A percentile compares a stretch with the other conserved stretches of the same genome.
phyloP scores from a whole-genome alignment of 108 stramenopile genomes.

The Mayamaea pseudoterrestris region DNA sequence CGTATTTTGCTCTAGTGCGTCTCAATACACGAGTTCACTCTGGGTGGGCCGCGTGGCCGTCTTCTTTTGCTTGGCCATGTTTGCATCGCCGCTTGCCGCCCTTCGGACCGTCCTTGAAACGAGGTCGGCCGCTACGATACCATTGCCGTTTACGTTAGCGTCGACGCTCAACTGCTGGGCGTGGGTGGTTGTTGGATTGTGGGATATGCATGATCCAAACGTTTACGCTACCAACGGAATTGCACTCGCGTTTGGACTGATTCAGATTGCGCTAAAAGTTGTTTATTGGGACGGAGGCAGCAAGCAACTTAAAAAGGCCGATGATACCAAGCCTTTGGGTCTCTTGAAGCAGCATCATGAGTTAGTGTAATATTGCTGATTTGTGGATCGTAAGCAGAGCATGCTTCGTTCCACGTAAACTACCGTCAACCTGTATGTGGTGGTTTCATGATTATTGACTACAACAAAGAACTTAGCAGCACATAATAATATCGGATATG shows the following conservation, averaged over 20 bases:
- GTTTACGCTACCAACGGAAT: slow-evolving; percentile 66
- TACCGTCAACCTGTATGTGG: too few relatives aligned
- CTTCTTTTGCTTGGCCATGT: slow-evolving; percentile 48
- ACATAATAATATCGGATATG: too few relatives aligned
- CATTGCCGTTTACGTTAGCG: slow-evolving; percentile 72
- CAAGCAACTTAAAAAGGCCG: too few relatives aligned
- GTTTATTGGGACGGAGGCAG: slow-evolving; percentile 32
- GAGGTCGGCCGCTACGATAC: slow-evolving; percentile 58
- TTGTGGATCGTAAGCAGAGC: too few relatives aligned
- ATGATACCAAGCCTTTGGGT: too few relatives aligned
- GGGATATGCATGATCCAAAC: slow-evolving; percentile 58
- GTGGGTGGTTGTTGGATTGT: slow-evolving; percentile 58
- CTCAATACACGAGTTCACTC: slow-evolving; percentile 9
- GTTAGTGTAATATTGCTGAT: too few relatives aligned
- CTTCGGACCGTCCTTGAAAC: slow-evolving; percentile 47
- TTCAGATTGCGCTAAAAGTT: slow-evolving; percentile 52
- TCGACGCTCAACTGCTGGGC: slow-evolving; percentile 52
- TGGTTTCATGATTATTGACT: too few relatives aligned
- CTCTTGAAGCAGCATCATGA: too few relatives aligned
- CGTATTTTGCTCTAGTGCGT: not conserved
- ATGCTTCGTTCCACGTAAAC: too few relatives aligned
- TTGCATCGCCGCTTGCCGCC: slow-evolving; percentile 55
- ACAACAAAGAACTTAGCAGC: too few relatives aligned
- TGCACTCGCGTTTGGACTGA: slow-evolving; percentile 50
- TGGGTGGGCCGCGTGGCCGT: slow-evolving; percentile 32